Evolutionary conservation across 331 rosid genomes (phyloP).

Genomic region (Acacia pycnantha): DNA sequence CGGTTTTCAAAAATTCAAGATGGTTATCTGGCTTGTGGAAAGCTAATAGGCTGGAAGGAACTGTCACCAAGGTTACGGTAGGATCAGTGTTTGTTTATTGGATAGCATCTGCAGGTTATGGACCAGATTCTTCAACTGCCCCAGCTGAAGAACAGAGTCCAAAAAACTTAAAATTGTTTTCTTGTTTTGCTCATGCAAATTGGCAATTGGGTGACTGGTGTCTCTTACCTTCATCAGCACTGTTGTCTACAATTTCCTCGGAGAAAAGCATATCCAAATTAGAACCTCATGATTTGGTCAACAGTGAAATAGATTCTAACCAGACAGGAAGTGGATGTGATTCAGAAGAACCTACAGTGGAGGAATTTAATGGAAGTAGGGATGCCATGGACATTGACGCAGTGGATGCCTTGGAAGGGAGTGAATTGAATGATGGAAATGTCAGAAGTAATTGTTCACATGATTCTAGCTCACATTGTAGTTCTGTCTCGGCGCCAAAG

Average conservation of each 20-base stretch:
- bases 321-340: conserved; percentile 72
- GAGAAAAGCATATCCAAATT: conserved; percentile 56
- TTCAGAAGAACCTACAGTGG: conserved; percentile 65
- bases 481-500: conserved; percentile 63
- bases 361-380: conserved; percentile 61
- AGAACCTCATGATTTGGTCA: conserved; percentile 54
- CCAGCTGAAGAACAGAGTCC: conserved; percentile 97
- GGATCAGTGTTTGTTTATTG: conserved; percentile 92
- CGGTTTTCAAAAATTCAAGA: conserved; percentile 89
- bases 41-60: conserved; percentile 91
- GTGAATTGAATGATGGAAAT: conserved; percentile 33
- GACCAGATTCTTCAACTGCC: conserved; percentile 86
- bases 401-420: conserved; percentile 48
- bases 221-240: conserved; percentile 55
- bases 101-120: conserved; percentile 98
- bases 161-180: conserved; percentile 75
- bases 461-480: conserved; percentile 66
- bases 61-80: conserved; percentile 87
- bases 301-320: conserved; percentile 57
- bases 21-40: conserved; percentile 99
- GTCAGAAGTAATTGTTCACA: conserved; percentile 41
- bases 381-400: conserved; percentile 70
- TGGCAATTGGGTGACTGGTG: conserved; percentile 99
- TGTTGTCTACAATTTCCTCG: conserved; percentile 43
- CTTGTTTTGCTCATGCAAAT: conserved; percentile 90